Evolutionary conservation across 805 yeast species (phyloP).

Genomic region (Yarrowia sp.): DNA sequence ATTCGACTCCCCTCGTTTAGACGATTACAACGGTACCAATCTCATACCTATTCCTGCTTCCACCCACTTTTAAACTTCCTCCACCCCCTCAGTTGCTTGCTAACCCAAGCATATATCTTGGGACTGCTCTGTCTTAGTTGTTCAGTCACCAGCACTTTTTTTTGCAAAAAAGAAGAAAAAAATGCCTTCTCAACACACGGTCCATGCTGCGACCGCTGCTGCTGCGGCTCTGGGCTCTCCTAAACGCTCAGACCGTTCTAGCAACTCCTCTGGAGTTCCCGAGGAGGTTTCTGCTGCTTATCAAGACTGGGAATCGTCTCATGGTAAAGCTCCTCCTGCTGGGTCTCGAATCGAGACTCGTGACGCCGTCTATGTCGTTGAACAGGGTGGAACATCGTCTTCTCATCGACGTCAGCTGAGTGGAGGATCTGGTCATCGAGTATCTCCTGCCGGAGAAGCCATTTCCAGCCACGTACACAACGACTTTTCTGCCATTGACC

Average conservation of each 20-base stretch:
- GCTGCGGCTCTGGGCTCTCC: constrained; percentile 23
- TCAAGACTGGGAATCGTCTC: constrained; percentile 11
- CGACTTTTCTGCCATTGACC: constrained; percentile 18
- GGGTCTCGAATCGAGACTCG: constrained; percentile 23
- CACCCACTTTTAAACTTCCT: background rate
- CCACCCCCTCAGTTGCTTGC: background rate
- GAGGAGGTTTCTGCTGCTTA: constrained; percentile 4
- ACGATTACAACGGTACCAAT: background rate
- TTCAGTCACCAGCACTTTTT: too few relatives aligned
- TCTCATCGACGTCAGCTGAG: constrained; percentile 6
- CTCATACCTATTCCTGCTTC: background rate
- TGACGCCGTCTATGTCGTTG: constrained; percentile 13
- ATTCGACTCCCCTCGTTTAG: background rate
- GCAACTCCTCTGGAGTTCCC: background rate
- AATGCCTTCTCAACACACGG: constrained; percentile 6
- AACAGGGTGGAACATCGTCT: background rate
- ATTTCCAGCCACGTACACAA: constrained; percentile 1
- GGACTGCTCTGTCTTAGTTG: too few relatives aligned
- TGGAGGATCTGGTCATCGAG: background rate
- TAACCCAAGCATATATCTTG: background rate
- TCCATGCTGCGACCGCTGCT: constrained; percentile 20
- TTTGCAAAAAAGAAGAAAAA: too few relatives aligned
- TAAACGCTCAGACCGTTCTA: background rate
- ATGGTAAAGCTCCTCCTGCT: constrained; percentile 14
- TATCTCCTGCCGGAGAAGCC: background rate